These are phyloP conservation scores for Ogataea saltuana DNA, from an alignment of 805 yeast species.

Conservation along the genomic window DNA sequence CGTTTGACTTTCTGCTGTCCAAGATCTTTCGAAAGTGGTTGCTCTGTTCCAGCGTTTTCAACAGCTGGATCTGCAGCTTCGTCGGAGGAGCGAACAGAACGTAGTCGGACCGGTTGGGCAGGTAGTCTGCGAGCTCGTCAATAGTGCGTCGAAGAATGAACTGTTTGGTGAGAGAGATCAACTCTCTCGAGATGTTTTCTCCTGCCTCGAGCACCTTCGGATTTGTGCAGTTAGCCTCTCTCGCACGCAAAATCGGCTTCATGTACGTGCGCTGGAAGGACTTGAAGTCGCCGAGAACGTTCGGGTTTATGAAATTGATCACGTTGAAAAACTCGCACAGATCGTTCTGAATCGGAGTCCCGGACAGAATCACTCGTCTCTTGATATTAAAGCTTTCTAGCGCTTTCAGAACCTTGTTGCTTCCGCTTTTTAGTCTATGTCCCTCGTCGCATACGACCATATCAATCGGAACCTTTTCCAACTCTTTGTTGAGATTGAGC, in stretches of 20 bases:
- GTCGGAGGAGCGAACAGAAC: slow-evolving; percentile 81
- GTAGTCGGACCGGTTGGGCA: slow-evolving; percentile 75
- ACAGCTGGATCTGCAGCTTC: slow-evolving; percentile 53
- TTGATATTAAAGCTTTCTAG: slow-evolving; percentile 55
- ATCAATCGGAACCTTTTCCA: slow-evolving; percentile 53
- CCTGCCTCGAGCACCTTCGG: slow-evolving; percentile 55
- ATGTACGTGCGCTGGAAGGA: slow-evolving; percentile 62
- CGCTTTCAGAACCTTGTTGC: slow-evolving; percentile 69
- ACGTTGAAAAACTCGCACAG: slow-evolving; percentile 78
- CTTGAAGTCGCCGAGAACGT: slow-evolving; percentile 63
- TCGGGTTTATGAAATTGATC: slow-evolving; percentile 83
- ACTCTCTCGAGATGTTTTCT: slow-evolving; percentile 57
- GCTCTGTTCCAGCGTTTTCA: slow-evolving; percentile 49
- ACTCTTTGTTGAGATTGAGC: slow-evolving; percentile 50
- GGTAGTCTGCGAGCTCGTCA: slow-evolving; percentile 50
- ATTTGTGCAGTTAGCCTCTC: slow-evolving; percentile 64
- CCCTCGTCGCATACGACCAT: slow-evolving; percentile 93
- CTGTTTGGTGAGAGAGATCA: slow-evolving; percentile 60
- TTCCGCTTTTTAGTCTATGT: slow-evolving; percentile 76
- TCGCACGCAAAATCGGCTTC: slow-evolving; percentile 67
- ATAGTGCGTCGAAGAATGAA: slow-evolving; percentile 77
- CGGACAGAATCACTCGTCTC: slow-evolving; percentile 69
- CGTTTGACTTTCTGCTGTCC: slow-evolving; percentile 35
- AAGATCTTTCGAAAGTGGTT: slow-evolving; percentile 37
- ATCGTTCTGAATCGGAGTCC: slow-evolving; percentile 77